A percentile compares a stretch with the other conserved stretches of the same genome.
Evolutionary conservation across 2,329 filamentous ascomycete genomes (phyloP).

Genomic region (Amphichorda felina): DNA sequence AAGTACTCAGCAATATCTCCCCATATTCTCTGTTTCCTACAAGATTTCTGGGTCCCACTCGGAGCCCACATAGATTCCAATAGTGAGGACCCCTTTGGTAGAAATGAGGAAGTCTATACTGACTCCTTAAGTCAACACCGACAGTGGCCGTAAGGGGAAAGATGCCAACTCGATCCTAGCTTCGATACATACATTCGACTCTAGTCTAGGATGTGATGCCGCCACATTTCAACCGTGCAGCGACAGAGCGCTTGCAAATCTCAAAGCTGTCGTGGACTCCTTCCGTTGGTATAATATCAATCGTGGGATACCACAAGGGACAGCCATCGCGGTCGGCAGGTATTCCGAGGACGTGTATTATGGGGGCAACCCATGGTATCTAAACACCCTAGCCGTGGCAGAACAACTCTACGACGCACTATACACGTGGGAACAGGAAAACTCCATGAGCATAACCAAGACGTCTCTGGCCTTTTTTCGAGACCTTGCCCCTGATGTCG

Average conservation of each 20-base stretch:
- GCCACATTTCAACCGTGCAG: conserved; percentile 72
- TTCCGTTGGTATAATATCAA: conserved; percentile 71
- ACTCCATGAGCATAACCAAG: conserved; percentile 51
- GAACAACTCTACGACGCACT: conserved; percentile 71
- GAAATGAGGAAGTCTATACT: background rate
- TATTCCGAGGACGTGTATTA: conserved; percentile 67
- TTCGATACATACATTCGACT: conserved; percentile 60
- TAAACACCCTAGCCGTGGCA: conserved; percentile 63
- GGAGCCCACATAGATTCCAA: conserved; percentile 55
- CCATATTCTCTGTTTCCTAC: conserved; percentile 61
- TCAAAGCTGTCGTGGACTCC: conserved; percentile 63
- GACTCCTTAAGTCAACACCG: conserved; percentile 38
- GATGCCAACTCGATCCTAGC: conserved; percentile 61
- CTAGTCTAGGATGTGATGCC: conserved; percentile 51
- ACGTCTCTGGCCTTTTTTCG: conserved; percentile 62
- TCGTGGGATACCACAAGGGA: conserved; percentile 44
- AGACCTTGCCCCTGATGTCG: conserved; percentile 45
- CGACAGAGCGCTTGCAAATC: conserved; percentile 56
- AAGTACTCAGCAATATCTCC: conserved; percentile 55
- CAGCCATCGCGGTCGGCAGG: conserved; percentile 50
- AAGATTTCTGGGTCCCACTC: conserved; percentile 55
- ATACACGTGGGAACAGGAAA: conserved; percentile 54
- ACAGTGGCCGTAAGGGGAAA: conserved; percentile 52
- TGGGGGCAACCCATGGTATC: conserved; percentile 72
- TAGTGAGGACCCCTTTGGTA: conserved; percentile 14